Conservation (phyloP, 495 filamentous ascomycete genomes). For the Tuber brumale region DNA sequence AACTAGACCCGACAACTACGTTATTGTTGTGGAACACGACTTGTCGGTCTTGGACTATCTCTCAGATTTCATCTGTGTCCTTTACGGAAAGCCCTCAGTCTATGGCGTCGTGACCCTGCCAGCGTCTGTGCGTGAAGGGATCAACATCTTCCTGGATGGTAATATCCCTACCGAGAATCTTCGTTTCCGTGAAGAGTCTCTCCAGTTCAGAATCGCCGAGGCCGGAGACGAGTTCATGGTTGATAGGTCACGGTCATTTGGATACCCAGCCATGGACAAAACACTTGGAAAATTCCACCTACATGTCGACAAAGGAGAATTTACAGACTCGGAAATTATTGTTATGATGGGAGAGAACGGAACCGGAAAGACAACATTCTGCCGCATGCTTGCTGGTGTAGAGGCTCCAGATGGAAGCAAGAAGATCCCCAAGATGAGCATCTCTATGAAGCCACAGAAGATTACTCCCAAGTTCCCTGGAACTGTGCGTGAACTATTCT, state of each 20-base stretch:
- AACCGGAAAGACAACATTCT: constrained; percentile 96
- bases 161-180: constrained; percentile 97
- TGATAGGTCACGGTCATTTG: constrained; percentile 77
- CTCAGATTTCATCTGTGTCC: constrained; percentile 94
- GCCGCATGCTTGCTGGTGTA: constrained; percentile 85
- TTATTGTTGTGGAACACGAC: constrained; percentile 98
- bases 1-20: constrained; percentile 80
- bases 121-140: constrained; percentile 93
- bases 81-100: constrained; percentile 89
- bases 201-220: constrained; percentile 93
- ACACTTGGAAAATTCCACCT: constrained; percentile 86
- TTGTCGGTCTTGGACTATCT: constrained; percentile 95
- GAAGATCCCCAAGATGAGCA: constrained; percentile 84
- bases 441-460: constrained; percentile 99
- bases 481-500: constrained; percentile 88
- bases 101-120: constrained; percentile 98
- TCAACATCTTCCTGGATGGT: constrained; percentile 98
- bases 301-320: constrained; percentile 68
- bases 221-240: constrained; percentile 81
- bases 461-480: constrained; percentile 96
- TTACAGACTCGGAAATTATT: constrained; percentile 96
- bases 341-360: constrained; percentile 99
- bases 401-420: constrained; percentile 74
- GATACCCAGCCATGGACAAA: constrained; percentile 87
- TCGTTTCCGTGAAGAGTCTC: constrained; percentile 92